A percentile compares a stretch with the other conserved stretches of the same genome.
Conservation (phyloP, 2,329 filamentous ascomycete species). For the Colletotrichum lini region DNA sequence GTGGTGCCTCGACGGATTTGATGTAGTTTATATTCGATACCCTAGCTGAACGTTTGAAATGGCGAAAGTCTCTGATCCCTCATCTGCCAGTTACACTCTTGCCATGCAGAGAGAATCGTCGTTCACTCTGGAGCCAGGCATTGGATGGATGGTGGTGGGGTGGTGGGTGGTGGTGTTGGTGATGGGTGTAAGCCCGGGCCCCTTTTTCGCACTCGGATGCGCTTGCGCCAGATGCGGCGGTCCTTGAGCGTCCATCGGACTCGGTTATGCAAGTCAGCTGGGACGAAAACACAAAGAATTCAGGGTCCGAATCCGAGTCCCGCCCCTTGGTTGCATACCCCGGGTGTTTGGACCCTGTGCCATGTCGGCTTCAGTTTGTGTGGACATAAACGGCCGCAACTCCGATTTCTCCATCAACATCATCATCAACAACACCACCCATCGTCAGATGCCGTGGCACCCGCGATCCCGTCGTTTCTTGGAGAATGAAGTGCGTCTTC, state of each 20-base stretch:
- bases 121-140: not conserved
- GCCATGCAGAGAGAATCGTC: not conserved
- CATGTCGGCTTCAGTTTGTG: no score
- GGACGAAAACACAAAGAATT: not conserved
- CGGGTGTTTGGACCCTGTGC: not conserved
- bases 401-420: not conserved
- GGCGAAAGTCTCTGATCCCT: no score
- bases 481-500: not conserved
- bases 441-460: not conserved
- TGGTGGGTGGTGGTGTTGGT: no score
- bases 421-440: not conserved
- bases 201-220: slow-evolving; percentile 19
- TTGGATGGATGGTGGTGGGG: no score
- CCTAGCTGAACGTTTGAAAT: not conserved
- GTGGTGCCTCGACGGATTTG: not conserved
- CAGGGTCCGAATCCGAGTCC: not conserved
- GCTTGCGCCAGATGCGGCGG: slow-evolving; percentile 2
- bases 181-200: not conserved
- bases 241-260: slow-evolving; percentile 1
- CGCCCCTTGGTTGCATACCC: not conserved
- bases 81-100: not conserved
- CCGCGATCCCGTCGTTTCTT: no score
- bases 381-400: not conserved
- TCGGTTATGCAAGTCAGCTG: slow-evolving; percentile 8
- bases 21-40: not conserved